A percentile compares a stretch with the other conserved stretches of the same genome.
These are phyloP conservation scores for Gaertneriomyces semiglobifer DNA, from an alignment of 192 early-diverging fungal genomes.

Conservation along the genomic window DNA sequence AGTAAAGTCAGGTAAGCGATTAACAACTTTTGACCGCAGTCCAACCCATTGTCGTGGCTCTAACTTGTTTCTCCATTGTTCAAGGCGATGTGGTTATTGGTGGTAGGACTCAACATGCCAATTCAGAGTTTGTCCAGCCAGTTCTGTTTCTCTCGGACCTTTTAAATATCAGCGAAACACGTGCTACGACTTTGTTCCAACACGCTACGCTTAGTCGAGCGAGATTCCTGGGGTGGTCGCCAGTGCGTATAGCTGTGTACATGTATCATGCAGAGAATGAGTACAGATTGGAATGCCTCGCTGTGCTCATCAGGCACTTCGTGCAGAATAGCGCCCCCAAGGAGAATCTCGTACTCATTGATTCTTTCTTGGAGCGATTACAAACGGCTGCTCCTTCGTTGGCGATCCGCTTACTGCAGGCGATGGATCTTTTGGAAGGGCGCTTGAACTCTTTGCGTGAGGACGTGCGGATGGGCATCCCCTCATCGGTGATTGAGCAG, in stretches of 20 bases:
- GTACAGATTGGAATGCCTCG: slow-evolving; percentile 54
- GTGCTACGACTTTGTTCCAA: slow-evolving; percentile 67
- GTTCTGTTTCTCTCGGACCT: slow-evolving; percentile 73
- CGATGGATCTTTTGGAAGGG: slow-evolving; percentile 5
- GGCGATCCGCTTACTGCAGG: slow-evolving; percentile 5
- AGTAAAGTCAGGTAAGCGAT: too few species aligned
- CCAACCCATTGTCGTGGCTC: too few species aligned
- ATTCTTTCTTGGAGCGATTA: slow-evolving; percentile 11
- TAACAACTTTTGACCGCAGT: too few species aligned
- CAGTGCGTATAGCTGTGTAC: slow-evolving; percentile 60
- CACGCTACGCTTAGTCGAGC: slow-evolving; percentile 44
- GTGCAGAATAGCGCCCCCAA: slow-evolving; percentile 9
- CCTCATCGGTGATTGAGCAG: not conserved
- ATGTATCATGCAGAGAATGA: slow-evolving; percentile 66
- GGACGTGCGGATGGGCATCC: slow-evolving; percentile 3
- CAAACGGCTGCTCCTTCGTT: not conserved
- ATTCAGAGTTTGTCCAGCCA: slow-evolving; percentile 63
- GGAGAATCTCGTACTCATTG: slow-evolving; percentile 28
- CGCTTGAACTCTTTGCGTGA: not conserved
- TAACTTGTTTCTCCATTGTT: too few species aligned
- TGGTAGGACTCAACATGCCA: slow-evolving; percentile 34
- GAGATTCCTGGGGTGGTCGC: slow-evolving; percentile 5
- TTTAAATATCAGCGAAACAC: slow-evolving; percentile 73
- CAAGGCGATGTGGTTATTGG: slow-evolving; percentile 20
- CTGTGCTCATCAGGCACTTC: slow-evolving; percentile 15